Conservation (phyloP, 2,329 filamentous ascomycete genomes). For the Cordyceps tenuipes region DNA sequence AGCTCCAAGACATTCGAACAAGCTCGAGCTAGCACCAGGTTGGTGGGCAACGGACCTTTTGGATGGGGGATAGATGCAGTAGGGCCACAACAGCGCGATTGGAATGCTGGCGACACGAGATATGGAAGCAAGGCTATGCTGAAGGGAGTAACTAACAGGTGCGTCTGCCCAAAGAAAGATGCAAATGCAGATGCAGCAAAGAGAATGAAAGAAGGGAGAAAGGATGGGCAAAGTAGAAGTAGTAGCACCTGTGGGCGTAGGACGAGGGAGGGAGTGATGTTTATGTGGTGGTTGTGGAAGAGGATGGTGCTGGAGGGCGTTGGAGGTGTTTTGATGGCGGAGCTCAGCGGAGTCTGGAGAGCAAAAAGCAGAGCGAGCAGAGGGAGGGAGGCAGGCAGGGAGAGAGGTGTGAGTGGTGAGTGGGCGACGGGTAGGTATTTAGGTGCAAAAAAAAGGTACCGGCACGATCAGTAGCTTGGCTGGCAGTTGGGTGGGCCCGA, state of each 20-base stretch:
- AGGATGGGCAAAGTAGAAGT: slow-evolving; percentile 14
- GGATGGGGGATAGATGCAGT: slow-evolving; percentile 23
- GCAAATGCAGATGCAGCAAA: slow-evolving; percentile 13
- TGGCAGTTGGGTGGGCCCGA: background rate
- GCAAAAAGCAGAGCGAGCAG: background rate
- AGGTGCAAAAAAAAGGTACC: background rate
- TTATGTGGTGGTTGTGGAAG: slow-evolving; percentile 14
- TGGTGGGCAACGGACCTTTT: slow-evolving; percentile 26
- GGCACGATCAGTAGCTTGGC: background rate
- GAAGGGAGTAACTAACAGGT: slow-evolving; percentile 7
- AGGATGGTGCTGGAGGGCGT: slow-evolving; percentile 13
- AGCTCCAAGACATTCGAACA: slow-evolving; percentile 24
- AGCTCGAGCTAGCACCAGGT: slow-evolving; percentile 15
- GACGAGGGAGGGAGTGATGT: slow-evolving; percentile 12
- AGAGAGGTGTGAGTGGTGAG: slow-evolving; percentile 6
- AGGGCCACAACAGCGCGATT: slow-evolving; percentile 26
- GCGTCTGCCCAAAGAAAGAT: slow-evolving; percentile 20
- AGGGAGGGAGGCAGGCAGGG: background rate
- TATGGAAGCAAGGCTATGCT: slow-evolving; percentile 13
- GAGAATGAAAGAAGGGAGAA: slow-evolving; percentile 14
- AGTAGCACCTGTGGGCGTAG: slow-evolving; percentile 11
- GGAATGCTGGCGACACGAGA: slow-evolving; percentile 27
- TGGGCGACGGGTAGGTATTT: background rate
- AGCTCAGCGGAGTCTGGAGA: slow-evolving; percentile 11
- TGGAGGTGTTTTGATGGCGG: slow-evolving; percentile 16